Percentiles rank a stretch among this genome's conserved stretches.
Evolutionary conservation across 1,139 yeast genomes (phyloP).

Genomic region (Taphrina pruni): DNA sequence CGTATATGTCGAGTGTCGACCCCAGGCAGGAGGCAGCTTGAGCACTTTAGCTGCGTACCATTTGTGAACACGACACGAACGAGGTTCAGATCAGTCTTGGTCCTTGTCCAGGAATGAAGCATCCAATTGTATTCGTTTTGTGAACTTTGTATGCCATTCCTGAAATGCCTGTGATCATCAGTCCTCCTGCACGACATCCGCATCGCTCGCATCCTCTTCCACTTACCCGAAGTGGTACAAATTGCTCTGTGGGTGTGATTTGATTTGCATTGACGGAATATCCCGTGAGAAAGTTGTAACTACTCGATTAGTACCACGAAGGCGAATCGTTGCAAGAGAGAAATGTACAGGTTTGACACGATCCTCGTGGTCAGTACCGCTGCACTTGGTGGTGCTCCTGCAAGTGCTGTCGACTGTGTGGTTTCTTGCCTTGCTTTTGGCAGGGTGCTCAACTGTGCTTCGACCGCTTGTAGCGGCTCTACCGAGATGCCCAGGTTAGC

Average conservation of each 20-base stretch:
- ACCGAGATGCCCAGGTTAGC: constrained; percentile 78
- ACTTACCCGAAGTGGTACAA: constrained; percentile 32
- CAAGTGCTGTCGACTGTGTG: constrained; percentile 46
- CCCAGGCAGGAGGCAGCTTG: too few relatives aligned
- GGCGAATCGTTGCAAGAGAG: not conserved
- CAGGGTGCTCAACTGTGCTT: constrained; percentile 56
- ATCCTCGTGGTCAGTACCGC: constrained; percentile 26
- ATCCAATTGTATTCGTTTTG: constrained; percentile 71
- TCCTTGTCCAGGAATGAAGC: constrained; percentile 72
- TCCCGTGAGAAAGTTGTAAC: constrained; percentile 37
- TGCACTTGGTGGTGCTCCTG: constrained; percentile 40
- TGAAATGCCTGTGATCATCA: constrained; percentile 65
- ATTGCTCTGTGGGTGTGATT: constrained; percentile 31
- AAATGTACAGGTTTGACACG: constrained; percentile 30
- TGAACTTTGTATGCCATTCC: constrained; percentile 93
- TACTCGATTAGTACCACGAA: not conserved
- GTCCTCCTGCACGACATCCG: constrained; percentile 61
- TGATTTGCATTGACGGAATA: constrained; percentile 24
- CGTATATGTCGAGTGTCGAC: too few relatives aligned
- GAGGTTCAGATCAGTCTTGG: constrained; percentile 21
- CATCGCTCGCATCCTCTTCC: constrained; percentile 56
- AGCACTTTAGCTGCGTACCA: too few relatives aligned
- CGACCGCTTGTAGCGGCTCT: constrained; percentile 72
- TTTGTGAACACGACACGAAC: too few relatives aligned
- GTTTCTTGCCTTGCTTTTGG: constrained; percentile 47